Evolutionary conservation across 2,329 filamentous ascomycete species (phyloP).

Genomic region (Orbilia quercus): DNA sequence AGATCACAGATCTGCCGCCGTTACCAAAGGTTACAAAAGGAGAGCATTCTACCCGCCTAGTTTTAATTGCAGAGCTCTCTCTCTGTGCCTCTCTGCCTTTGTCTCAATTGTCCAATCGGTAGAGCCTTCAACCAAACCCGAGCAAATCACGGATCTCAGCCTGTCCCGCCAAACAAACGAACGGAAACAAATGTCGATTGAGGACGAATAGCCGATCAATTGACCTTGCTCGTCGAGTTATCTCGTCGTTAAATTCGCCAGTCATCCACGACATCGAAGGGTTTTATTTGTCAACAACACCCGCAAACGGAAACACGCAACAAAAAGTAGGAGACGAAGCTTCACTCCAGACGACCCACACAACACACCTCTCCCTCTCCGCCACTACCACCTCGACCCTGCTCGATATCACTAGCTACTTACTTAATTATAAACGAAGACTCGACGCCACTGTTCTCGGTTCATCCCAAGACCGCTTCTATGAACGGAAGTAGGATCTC

Average conservation of each 20-base stretch:
- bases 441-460: constrained; percentile 16
- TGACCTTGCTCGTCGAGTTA: constrained; percentile 10
- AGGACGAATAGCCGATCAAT: constrained; percentile 15
- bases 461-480: constrained; percentile 38
- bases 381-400: not conserved
- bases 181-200: constrained; percentile 32
- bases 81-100: not conserved
- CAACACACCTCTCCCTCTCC: constrained; percentile 1
- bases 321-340: not conserved
- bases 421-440: no score
- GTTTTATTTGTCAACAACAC: constrained; percentile 6
- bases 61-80: constrained; percentile 21
- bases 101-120: not conserved
- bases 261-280: not conserved
- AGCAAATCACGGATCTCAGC: not conserved
- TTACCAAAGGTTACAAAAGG: constrained; percentile 13
- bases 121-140: not conserved
- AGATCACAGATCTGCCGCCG: constrained; percentile 54
- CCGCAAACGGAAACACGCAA: not conserved
- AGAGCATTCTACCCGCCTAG: not conserved
- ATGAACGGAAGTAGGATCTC: constrained; percentile 57
- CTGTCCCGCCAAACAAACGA: constrained; percentile 9
- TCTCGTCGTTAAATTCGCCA: not conserved
- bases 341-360: constrained; percentile 2
- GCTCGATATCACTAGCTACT: constrained; percentile 15